A percentile compares a stretch with the other conserved stretches of the same genome.
These are phyloP conservation scores for Tetrahymena borealis DNA, from an alignment of 73 alveolate species.

Conservation along the genomic window DNA sequence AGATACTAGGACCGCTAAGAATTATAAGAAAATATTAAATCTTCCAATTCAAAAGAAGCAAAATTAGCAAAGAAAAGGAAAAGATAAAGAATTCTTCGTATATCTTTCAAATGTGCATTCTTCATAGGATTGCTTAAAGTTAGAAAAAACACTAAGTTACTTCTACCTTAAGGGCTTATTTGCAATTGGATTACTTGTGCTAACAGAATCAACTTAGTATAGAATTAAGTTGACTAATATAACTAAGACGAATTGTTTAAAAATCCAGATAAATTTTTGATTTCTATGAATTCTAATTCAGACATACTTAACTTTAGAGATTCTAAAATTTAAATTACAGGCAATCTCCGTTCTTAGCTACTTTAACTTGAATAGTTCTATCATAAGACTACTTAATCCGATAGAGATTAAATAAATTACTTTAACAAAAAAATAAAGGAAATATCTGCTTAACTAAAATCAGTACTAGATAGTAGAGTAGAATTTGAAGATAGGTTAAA, in stretches of 20 bases:
- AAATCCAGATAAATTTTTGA: background rate
- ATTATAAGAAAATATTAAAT: background rate
- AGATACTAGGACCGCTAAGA: background rate
- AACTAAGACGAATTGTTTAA: background rate
- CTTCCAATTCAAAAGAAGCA: background rate
- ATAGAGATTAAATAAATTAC: background rate
- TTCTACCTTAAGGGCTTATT: background rate
- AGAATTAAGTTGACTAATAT: background rate
- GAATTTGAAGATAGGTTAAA: background rate
- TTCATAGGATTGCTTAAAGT: background rate
- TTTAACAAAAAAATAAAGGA: background rate
- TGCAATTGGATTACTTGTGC: background rate
- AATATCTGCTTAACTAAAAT: background rate
- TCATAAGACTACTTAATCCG: background rate
- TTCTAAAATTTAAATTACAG: background rate
- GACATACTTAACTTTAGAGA: background rate
- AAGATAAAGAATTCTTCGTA: background rate
- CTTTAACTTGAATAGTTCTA: background rate
- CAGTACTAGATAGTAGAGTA: background rate
- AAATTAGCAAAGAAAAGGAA: background rate
- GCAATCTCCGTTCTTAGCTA: background rate
- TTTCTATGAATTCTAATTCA: background rate
- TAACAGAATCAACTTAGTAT: background rate
- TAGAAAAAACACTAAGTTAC: background rate
- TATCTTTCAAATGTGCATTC: background rate